Conservation (phyloP, 2,329 filamentous ascomycete genomes). For the Colletotrichum sidae region DNA sequence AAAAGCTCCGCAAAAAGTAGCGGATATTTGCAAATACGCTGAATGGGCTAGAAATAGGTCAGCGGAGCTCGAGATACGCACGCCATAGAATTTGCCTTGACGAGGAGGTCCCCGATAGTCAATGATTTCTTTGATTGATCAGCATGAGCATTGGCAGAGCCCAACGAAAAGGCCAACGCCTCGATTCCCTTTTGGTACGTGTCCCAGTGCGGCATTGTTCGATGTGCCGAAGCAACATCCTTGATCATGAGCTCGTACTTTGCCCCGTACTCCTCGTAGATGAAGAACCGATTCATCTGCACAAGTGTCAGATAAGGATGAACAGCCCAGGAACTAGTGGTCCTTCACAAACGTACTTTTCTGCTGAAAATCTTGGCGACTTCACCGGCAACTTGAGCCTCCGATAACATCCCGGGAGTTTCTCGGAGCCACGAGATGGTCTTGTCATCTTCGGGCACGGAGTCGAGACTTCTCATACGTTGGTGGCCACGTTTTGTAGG, state of each 20-base stretch:
- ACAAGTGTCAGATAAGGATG: slow-evolving; percentile 5
- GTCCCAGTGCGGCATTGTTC: slow-evolving; percentile 78
- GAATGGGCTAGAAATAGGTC: slow-evolving; percentile 75
- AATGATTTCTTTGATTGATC: slow-evolving; percentile 78
- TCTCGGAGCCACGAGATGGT: slow-evolving; percentile 55
- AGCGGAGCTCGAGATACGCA: neutral
- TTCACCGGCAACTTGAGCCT: slow-evolving; percentile 69
- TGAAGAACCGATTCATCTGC: slow-evolving; percentile 83
- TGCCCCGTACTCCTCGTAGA: slow-evolving; percentile 92
- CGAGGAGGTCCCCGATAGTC: slow-evolving; percentile 86
- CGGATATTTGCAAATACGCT: slow-evolving; percentile 91
- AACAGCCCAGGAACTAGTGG: too few species aligned
- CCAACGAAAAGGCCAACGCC: slow-evolving; percentile 79
- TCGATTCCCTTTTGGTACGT: slow-evolving; percentile 89
- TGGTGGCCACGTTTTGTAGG: slow-evolving; percentile 48
- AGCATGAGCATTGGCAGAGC: slow-evolving; percentile 73
- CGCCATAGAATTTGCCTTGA: slow-evolving; percentile 74
- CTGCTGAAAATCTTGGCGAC: slow-evolving; percentile 71
- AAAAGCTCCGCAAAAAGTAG: slow-evolving; percentile 87
- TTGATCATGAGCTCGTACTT: slow-evolving; percentile 89
- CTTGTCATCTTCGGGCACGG: slow-evolving; percentile 55
- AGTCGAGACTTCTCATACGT: slow-evolving; percentile 62
- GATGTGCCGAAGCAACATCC: slow-evolving; percentile 77
- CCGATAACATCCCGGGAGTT: slow-evolving; percentile 64
- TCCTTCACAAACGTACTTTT: slow-evolving; percentile 56